Evolutionary conservation across 2,329 filamentous ascomycete genomes (phyloP), one percentile per base, ranked within the genome.

Genomic region (Aspergillus caelatus): DNA sequence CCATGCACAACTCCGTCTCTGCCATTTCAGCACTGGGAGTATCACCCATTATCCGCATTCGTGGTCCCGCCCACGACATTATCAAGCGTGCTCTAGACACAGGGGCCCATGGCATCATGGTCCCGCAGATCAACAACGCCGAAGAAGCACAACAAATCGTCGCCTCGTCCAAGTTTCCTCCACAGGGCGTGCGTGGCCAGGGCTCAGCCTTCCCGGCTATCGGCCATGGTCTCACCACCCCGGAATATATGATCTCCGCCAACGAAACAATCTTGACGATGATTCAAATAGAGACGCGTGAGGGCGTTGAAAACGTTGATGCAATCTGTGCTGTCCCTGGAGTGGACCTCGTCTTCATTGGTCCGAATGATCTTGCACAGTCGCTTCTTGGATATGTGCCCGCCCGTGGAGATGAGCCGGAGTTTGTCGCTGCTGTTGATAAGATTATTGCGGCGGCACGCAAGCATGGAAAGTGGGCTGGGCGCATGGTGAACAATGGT

Each of bases 401-500:
- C 55, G 85, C 90, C 69, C 76, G 74, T 28, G 81, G 81, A 0
- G 79, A 83, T 57, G 82, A 86, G 66, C 83, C 84, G 0, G 84
- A 88, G 63, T 82, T 91, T 63, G 79, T 85, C 36, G 79, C 80
- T 39, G 89, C 89, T 21, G 85, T 91, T 60, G 81, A 81, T 53
- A 85, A 82, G 64, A 82, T 89, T 54, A 79, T 88, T 11, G 79
- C 79, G 14, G 88, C 89, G 3, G 84, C 86, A 4, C 80, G 82
- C 58, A 84, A 82, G 65, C 84, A 89, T 12, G 88, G 88, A 23
- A 91, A 91, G 77, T 90, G 89, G 79, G 84, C 84, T 7, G 89
- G 86, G 0, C 77, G 82, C 2, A 78, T 85, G 76, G 78, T 80
- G 1, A 83, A 83, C 62, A 77, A 84, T 68, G 80, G 81, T 54